Evolutionary conservation across 2,329 filamentous ascomycete species (phyloP).

Genomic region (Penicillium paneum): DNA sequence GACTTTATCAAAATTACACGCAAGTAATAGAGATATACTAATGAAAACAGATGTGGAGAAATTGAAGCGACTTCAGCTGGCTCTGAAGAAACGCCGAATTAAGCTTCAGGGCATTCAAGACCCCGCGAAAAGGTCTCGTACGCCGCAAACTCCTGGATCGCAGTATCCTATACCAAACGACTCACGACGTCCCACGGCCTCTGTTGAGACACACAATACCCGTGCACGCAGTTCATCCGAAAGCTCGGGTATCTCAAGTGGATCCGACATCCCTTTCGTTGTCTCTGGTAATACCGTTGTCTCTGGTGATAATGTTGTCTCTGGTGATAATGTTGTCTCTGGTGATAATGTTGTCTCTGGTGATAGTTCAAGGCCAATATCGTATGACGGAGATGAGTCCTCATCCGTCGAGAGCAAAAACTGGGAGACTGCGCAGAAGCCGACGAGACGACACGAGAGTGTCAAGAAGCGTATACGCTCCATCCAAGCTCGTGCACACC

Average conservation of each 20-base stretch:
- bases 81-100: slow-evolving; percentile 2
- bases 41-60: slow-evolving; percentile 1
- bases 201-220: not conserved
- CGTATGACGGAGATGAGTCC: not conserved
- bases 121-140: not conserved
- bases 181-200: not conserved
- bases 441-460: too few relatives aligned
- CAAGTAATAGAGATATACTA: not conserved
- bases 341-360: too few relatives aligned
- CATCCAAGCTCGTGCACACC: too few relatives aligned
- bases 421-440: too few relatives aligned
- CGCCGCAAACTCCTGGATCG: not conserved
- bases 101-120: not conserved
- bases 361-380: not conserved
- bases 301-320: too few relatives aligned
- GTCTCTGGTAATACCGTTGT: not conserved
- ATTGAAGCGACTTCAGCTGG: slow-evolving; percentile 5
- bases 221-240: not conserved
- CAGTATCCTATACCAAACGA: not conserved
- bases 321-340: too few relatives aligned
- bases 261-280: not conserved
- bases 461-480: too few relatives aligned
- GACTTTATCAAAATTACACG: accelerated
- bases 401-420: too few relatives aligned
- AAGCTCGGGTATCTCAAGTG: slow-evolving; percentile 2